Evolutionary conservation across 129 eudicot species (phyloP).

Genomic region (Scalesia atractyloides): DNA sequence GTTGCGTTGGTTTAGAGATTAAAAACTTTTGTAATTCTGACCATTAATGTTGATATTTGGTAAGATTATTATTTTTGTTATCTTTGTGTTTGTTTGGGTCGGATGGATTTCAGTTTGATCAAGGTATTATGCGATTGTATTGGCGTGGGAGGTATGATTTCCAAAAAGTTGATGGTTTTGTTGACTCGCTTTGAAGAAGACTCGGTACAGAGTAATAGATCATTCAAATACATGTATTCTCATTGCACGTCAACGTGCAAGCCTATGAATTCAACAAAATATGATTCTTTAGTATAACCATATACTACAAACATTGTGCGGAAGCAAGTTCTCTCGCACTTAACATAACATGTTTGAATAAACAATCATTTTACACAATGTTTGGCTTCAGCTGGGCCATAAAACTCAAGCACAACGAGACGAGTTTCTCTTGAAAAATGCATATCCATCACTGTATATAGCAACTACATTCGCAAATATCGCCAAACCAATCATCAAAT

Average conservation of each 20-base stretch:
- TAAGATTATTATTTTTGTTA: too few species aligned
- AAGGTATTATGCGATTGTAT: too few species aligned
- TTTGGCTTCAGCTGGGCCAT: not conserved
- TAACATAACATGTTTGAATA: not conserved
- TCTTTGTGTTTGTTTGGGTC: too few species aligned
- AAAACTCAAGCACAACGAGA: conserved; percentile 40
- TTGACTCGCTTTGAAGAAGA: too few species aligned
- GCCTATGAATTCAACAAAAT: conserved; percentile 6
- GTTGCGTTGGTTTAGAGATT: too few species aligned
- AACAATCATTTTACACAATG: conserved; percentile 31
- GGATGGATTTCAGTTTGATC: too few species aligned
- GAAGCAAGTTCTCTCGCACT: conserved; percentile 24
- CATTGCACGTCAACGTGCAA: not conserved
- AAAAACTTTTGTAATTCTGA: too few species aligned
- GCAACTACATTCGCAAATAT: conserved; percentile 51
- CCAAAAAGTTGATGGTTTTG: too few species aligned
- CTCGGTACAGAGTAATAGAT: too few species aligned
- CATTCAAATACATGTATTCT: too few species aligned
- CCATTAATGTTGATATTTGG: too few species aligned
- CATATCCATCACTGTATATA: conserved; percentile 55
- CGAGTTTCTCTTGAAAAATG: conserved; percentile 42
- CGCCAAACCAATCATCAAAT: conserved; percentile 54
- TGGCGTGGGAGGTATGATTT: too few species aligned
- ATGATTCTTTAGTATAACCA: conserved; percentile 14
- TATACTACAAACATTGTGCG: conserved; percentile 17